These are phyloP conservation scores for Rhynchospora breviuscula DNA, from an alignment of 176 grass and related monocot species.

Conservation along the genomic window DNA sequence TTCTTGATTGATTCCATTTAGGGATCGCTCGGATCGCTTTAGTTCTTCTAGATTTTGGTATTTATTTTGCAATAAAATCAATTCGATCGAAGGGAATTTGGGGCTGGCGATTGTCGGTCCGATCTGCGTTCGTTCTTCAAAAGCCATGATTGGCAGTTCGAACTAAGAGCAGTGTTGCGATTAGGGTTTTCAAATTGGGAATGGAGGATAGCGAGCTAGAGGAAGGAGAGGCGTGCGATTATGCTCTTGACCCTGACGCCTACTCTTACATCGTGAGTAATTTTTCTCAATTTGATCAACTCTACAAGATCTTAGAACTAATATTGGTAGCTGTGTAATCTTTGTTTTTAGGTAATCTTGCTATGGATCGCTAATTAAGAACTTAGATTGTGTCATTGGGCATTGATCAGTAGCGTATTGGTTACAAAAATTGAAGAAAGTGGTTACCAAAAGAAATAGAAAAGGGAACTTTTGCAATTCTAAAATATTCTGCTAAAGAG, in stretches of 20 bases:
- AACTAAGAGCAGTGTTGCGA: not conserved
- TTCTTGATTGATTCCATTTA: slow-evolving; percentile 13
- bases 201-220: slow-evolving; percentile 69
- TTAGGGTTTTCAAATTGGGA: slow-evolving; percentile 17
- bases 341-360: not conserved
- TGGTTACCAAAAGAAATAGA: not conserved
- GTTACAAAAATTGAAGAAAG: not conserved
- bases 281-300: slow-evolving; percentile 1
- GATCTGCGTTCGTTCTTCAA: slow-evolving; percentile 2
- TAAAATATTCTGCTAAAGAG: not conserved
- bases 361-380: slow-evolving; percentile 15
- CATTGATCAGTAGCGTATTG: not conserved
- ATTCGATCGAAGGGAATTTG: not conserved
- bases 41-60: not conserved
- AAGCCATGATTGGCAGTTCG: slow-evolving; percentile 13
- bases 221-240: slow-evolving; percentile 72
- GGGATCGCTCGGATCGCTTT: not conserved
- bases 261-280: slow-evolving; percentile 94
- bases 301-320: not conserved
- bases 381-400: slow-evolving; percentile 8
- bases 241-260: slow-evolving; percentile 67
- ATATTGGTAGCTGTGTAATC: not conserved
- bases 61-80: not conserved
- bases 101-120: not conserved
- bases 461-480: slow-evolving; percentile 10